Percentiles rank a stretch among this genome's conserved stretches.
Evolutionary conservation across 345 rosid species (phyloP).

Genomic region (Populus davidiana): DNA sequence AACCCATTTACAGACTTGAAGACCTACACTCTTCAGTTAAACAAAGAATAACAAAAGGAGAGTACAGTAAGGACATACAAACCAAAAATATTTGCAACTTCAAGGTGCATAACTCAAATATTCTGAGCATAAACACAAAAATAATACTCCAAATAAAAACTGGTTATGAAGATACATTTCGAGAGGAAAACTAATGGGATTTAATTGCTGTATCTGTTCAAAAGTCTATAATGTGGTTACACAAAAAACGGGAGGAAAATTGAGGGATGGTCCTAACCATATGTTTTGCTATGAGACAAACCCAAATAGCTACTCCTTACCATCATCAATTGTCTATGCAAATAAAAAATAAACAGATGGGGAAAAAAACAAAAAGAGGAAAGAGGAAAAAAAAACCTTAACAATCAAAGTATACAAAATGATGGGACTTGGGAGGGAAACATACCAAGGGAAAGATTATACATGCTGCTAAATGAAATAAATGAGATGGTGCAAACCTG

Average conservation of each 20-base stretch:
- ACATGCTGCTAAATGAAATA: neutral
- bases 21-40: neutral
- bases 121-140: neutral
- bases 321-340: neutral
- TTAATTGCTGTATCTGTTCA: neutral
- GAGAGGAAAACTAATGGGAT: neutral
- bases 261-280: neutral
- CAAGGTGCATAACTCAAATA: neutral
- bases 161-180: neutral
- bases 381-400: neutral
- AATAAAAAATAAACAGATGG: neutral
- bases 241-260: neutral
- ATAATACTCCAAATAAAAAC: neutral
- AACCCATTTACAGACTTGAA: neutral
- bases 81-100: neutral
- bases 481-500: neutral
- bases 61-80: neutral
- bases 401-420: neutral
- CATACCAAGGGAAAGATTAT: neutral
- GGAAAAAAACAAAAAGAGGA: neutral
- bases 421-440: neutral
- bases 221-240: neutral
- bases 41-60: neutral
- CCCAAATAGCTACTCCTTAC: neutral
- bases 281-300: neutral